A percentile compares a stretch with the other conserved stretches of the same genome.
phyloP scores from a whole-genome alignment of 805 yeast genomes.

The Candida sithepensis region DNA sequence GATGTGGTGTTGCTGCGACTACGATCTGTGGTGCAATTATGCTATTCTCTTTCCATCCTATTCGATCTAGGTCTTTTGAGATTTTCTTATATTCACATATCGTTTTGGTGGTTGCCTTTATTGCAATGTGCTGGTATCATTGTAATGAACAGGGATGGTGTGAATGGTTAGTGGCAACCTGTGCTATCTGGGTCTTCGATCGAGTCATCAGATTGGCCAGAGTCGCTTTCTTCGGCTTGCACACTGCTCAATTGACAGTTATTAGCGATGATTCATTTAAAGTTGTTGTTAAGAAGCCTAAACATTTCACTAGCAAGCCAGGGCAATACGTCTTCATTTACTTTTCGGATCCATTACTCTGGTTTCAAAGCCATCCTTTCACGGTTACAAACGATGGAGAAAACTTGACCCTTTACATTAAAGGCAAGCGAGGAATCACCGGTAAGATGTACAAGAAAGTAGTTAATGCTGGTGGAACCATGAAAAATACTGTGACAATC shows the following conservation, averaged over 20 bases:
- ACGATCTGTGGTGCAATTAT: conserved; percentile 39
- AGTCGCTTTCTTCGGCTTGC: conserved; percentile 22
- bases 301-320: conserved; percentile 45
- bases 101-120: conserved; percentile 47
- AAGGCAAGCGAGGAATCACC: conserved; percentile 53
- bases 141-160: conserved; percentile 36
- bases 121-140: conserved; percentile 58
- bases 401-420: conserved; percentile 38
- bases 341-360: conserved; percentile 45
- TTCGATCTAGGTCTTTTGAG: conserved; percentile 59
- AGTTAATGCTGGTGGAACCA: conserved; percentile 26
- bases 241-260: conserved; percentile 18
- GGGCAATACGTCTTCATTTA: conserved; percentile 57
- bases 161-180: conserved; percentile 34
- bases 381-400: conserved; percentile 43
- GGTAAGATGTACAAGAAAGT: conserved; percentile 34
- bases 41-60: conserved; percentile 44
- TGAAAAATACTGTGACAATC: conserved; percentile 33
- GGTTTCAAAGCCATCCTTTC: conserved; percentile 76
- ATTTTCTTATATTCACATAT: conserved; percentile 57
- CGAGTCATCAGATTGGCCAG: conserved; percentile 41
- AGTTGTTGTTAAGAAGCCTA: conserved; percentile 49
- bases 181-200: conserved; percentile 50
- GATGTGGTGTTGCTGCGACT: conserved; percentile 39
- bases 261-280: conserved; percentile 34